A percentile compares a stretch with the other conserved stretches of the same genome.
These are phyloP conservation scores for Strobilomyces dryophilus DNA, from an alignment of 768 basidiomycete genomes.

Conservation along the genomic window DNA sequence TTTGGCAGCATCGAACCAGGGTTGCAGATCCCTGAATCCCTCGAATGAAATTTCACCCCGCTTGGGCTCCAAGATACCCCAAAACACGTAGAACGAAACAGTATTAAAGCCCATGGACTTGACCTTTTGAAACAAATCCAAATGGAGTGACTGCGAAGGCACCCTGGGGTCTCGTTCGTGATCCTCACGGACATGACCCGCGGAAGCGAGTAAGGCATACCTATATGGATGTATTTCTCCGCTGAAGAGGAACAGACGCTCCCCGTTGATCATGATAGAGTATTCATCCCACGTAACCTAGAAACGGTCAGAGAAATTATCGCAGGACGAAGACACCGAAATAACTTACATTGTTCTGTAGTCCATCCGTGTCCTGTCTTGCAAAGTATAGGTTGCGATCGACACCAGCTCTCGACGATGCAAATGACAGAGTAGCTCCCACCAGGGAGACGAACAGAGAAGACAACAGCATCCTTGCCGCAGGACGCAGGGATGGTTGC, in stretches of 20 bases:
- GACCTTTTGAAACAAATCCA: constrained; percentile 59
- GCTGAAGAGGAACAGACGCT: constrained; percentile 53
- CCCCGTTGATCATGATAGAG: constrained; percentile 54
- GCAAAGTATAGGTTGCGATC: constrained; percentile 15
- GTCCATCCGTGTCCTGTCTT: constrained; percentile 9
- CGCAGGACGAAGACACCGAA: neutral
- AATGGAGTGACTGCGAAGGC: constrained; percentile 35
- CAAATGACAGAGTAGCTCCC: constrained; percentile 6
- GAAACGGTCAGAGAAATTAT: neutral
- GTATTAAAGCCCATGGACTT: constrained; percentile 38
- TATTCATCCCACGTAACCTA: constrained; percentile 57
- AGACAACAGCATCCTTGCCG: constrained; percentile 8
- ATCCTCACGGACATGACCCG: neutral
- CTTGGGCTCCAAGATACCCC: constrained; percentile 44
- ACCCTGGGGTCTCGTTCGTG: constrained; percentile 10
- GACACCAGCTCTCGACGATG: constrained; percentile 4
- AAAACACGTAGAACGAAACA: constrained; percentile 57
- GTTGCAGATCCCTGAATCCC: constrained; percentile 37
- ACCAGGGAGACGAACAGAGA: constrained; percentile 11
- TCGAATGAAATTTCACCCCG: constrained; percentile 50
- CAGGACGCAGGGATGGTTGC: neutral
- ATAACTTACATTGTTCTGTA: constrained; percentile 16
- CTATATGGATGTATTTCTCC: constrained; percentile 66
- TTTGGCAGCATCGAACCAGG: constrained; percentile 29
- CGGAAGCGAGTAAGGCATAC: neutral